Evolutionary conservation across 352 stramenopile species (phyloP), one percentile per base, ranked within the genome.

Genomic region (Phytophthora chlamydospora): DNA sequence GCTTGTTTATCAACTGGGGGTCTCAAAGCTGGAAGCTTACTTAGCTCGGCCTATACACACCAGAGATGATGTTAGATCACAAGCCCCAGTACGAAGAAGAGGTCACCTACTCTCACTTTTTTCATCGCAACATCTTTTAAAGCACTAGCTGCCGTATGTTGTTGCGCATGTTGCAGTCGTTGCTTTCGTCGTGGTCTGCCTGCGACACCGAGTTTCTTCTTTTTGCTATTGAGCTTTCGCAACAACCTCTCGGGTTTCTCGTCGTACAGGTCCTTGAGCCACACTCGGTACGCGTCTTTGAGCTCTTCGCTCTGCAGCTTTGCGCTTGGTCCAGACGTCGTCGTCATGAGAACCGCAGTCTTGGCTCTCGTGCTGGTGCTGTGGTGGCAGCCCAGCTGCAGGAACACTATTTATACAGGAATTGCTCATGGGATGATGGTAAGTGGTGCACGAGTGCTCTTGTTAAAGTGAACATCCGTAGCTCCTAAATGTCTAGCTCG

Each of bases 131-230:
- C 36, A 34, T 81, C 62, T 54, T 88, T 88, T 1, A 73, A 69
- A 7, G 75, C 55, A 29, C 81, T 90, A 11, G 78, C 72, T 39
- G 75, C 52, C 0, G 81, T 90, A 24, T 80, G 69, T 29, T 89
- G 67, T n/a, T 74, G 58, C 16, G 73, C 66, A 19, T 82, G 81
- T 2, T 62, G 41, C 9, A 34, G 17, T 27, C 51, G 63, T 64
- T 55, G 44, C n/a, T 32, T 19, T 33, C 47, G 49, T 42, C 35
- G 50, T 35, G 29, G 14, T 51, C 32, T 40, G 19, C 29, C 21
- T 41, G 14, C 35, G 16, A 41, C 48, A 24, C 38, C 11, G n/a
- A 12, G 16, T 36, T 64, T 72, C 52, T 72, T 81, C 32, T 69
- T 75, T 33, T 73, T 77, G 16, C 24, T 29, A 29, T 42, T 57